Evolutionary conservation across 441 rosid genomes (phyloP), one percentile per base, ranked within the genome.

Genomic region (Pelargonium myrrhifolium): DNA sequence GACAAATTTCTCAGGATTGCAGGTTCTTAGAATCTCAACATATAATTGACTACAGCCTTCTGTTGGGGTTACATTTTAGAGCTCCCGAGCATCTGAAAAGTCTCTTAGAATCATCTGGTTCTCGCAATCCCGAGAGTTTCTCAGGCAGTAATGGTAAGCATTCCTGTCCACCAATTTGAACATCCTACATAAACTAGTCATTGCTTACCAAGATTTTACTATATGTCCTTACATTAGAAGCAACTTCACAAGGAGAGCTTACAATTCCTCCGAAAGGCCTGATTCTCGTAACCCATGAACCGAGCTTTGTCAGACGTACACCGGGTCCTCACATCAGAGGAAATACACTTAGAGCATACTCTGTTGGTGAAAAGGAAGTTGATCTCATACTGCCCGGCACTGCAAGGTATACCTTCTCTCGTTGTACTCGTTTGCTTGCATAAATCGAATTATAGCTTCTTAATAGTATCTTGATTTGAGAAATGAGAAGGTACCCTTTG

Each of bases 321-420:
- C 98, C 98, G 0, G 99, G 98, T 77, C 86, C 98, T 74, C 99
- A 92, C 78, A 92, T 89, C 73, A 82, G 99, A 86, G 99, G 99
- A 68, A 82, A 82, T 47, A 75, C 97, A 17, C 78, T 95, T 72
- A 80, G 88, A 76, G 98, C 98, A 24, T 85, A 43, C 76, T 85
- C 99, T 10, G 75, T 81, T 7, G 99, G 96, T 15, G 92, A 86
- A 68, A 78, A 80, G 87, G 98, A 95, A 86, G 99, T 86, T 2
- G 99, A 95, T 84, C 96, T 95, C 70, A 71, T 92, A 65, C 80
- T 95, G 67, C 98, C 99, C 17, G 98, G 98, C 71, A 84, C 96
- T 58, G 96, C 83, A 79, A 95, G 99, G 99, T 92, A 72, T 3
- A n/a, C n/a, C 56, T 49, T n/a, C 4, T 56, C 21, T 53, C 10